phyloP scores from a whole-genome alignment of 768 basidiomycete species.

The Phlegmacium glaucopus region DNA sequence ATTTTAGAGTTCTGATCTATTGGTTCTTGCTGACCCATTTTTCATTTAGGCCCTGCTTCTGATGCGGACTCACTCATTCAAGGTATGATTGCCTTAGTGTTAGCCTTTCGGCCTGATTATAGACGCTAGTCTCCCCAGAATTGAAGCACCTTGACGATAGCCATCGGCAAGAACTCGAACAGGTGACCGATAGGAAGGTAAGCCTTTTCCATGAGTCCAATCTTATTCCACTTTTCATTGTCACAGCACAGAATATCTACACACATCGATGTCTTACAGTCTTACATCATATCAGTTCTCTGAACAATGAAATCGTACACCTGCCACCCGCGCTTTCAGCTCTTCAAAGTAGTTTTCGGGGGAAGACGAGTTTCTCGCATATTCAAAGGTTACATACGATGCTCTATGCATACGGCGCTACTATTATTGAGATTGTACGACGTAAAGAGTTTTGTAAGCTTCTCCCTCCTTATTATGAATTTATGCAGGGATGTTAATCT shows the following conservation, averaged over 20 bases:
- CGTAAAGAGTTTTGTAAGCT: conserved; percentile 83
- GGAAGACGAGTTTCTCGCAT: conserved; percentile 84
- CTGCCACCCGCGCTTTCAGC: conserved; percentile 61
- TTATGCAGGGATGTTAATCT: background rate
- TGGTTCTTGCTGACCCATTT: background rate
- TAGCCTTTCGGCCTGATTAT: background rate
- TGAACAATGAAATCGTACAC: conserved; percentile 80
- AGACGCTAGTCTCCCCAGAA: conserved; percentile 36
- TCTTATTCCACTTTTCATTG: conserved; percentile 18
- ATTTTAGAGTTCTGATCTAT: background rate
- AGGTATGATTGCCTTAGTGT: conserved; percentile 32
- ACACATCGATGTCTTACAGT: conserved; percentile 63
- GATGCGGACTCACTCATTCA: conserved; percentile 50
- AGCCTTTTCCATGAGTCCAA: background rate
- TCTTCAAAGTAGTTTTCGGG: conserved; percentile 71
- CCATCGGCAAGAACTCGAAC: conserved; percentile 58
- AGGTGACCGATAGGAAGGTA: conserved; percentile 56
- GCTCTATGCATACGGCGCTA: conserved; percentile 89
- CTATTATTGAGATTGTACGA: conserved; percentile 86
- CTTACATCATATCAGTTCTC: conserved; percentile 70
- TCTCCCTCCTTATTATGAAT: background rate
- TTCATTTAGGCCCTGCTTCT: conserved; percentile 37
- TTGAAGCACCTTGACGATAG: conserved; percentile 59
- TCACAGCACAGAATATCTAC: conserved; percentile 57
- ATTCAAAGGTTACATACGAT: conserved; percentile 86